Evolutionary conservation across 306 rosid genomes (phyloP), one percentile per base, ranked within the genome.

Genomic region (Oemleria cerasiformis): DNA sequence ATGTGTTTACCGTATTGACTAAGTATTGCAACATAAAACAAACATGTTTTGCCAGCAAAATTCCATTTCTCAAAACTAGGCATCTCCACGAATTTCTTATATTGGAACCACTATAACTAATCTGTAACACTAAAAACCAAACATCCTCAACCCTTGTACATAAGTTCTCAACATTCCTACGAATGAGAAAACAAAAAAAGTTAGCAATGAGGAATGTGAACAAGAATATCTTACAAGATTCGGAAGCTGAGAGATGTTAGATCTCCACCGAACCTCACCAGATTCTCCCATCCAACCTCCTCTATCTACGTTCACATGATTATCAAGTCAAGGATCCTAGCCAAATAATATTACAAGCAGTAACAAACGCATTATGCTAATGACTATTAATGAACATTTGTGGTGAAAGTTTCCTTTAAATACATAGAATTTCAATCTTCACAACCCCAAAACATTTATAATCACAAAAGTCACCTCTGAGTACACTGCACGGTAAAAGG

Each of bases 231-330:
- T 73, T 77, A 78, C 85, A 78, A 49, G 49, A 74, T 44, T 11
- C 67, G 74, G 70, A 82, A 54, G 74, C 80, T 74, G 42, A 74
- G 80, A 70, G 65, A 77, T 4, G 63, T 77, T 40, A 82, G 74
- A 51, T 82, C 85, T 63, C 54, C 80, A 60, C 74, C 42, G 10
- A 73, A 59, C 55, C 72, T 64, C 77, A 66, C 72, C 15, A 82
- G 71, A 60, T 82, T 51, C 73, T 70, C 74, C 82, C 85, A 78
- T 75, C 85, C 85, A 77, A 78, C 75, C 70, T 82, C 80, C 77
- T 78, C 85, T 73, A 77, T 78, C 80, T 82, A 69, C 65, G 77
- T 21, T 60, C 43, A 47, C 34, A 63, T 17, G 30, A 70, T 51
- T 44, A 50, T 40, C 75, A 62, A 70, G 72, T 55, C 73, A 67